phyloP scores from a whole-genome alignment of 179 eudicot genomes.

The Carnegiea gigantea region DNA sequence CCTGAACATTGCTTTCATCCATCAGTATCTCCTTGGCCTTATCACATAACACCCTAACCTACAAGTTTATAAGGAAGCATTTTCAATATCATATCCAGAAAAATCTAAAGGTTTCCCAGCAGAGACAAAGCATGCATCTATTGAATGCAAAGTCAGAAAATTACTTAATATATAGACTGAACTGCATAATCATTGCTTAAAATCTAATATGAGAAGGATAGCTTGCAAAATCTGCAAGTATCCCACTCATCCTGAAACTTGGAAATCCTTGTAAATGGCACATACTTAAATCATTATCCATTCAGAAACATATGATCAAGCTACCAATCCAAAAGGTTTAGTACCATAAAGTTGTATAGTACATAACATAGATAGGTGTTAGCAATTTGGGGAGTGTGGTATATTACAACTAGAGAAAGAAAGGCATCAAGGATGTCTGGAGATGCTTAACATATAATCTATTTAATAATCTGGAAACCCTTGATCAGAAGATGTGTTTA shows the following conservation, averaged over 20 bases:
- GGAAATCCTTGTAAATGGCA: background rate
- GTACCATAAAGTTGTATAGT: background rate
- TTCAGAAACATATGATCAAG: background rate
- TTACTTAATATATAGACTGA: background rate
- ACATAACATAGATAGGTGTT: background rate
- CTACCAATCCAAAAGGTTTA: background rate
- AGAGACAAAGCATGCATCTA: background rate
- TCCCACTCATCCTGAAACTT: background rate
- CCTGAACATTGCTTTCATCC: conserved; percentile 98
- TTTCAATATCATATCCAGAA: background rate
- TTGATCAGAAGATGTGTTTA: background rate
- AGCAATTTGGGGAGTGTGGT: background rate
- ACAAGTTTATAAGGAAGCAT: conserved; percentile 15
- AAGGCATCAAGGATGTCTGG: background rate
- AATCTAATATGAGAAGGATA: background rate
- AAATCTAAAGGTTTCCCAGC: no score
- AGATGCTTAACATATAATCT: background rate
- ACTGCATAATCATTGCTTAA: background rate
- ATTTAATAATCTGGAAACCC: background rate
- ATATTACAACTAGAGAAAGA: background rate
- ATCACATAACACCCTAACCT: conserved; percentile 74
- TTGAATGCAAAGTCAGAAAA: background rate
- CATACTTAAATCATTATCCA: background rate
- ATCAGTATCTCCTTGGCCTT: conserved; percentile 88
- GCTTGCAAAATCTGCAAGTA: background rate